A percentile compares a stretch with the other conserved stretches of the same genome.
These are phyloP conservation scores for Inga laurina DNA, from an alignment of 306 rosid genomes.

Conservation along the genomic window DNA sequence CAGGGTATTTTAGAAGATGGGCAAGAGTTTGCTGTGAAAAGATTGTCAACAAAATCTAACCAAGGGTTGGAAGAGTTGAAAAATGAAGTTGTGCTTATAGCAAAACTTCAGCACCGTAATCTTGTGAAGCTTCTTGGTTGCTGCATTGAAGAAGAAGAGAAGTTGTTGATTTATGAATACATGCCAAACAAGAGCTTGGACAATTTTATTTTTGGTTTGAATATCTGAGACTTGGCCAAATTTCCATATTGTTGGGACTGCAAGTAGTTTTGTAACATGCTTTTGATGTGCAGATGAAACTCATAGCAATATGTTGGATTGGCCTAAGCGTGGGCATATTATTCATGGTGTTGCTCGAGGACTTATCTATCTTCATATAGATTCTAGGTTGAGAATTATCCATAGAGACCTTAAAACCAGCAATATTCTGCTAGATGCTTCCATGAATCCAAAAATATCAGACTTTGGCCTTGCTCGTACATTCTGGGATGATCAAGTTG, in stretches of 20 bases:
- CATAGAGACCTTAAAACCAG: slow-evolving; percentile 57
- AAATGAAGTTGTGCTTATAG: slow-evolving; percentile 41
- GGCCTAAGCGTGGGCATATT: slow-evolving; percentile 42
- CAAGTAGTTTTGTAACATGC: slow-evolving; percentile 17
- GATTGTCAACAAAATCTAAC: slow-evolving; percentile 44
- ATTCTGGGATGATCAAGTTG: slow-evolving; percentile 48
- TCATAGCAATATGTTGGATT: slow-evolving; percentile 30
- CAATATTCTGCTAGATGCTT: slow-evolving; percentile 47
- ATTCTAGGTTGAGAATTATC: slow-evolving; percentile 52
- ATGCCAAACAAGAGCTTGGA: slow-evolving; percentile 51
- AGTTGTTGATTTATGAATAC: slow-evolving; percentile 52
- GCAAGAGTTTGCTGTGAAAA: slow-evolving; percentile 49
- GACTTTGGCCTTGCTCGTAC: slow-evolving; percentile 57
- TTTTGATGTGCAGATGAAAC: slow-evolving; percentile 33
- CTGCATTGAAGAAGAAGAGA: slow-evolving; percentile 42
- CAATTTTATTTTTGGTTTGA: slow-evolving; percentile 38
- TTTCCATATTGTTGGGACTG: background rate
- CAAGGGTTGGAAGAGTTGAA: slow-evolving; percentile 54
- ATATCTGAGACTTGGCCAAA: background rate
- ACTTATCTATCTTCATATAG: slow-evolving; percentile 50
- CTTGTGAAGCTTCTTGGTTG: slow-evolving; percentile 62
- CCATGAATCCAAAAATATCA: slow-evolving; percentile 51
- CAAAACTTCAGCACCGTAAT: slow-evolving; percentile 49
- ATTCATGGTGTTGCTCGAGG: slow-evolving; percentile 49
- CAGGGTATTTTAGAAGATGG: slow-evolving; percentile 18